phyloP scores from a whole-genome alignment of 257 asterid genomes.

The Nyctanthes arbortristis region DNA sequence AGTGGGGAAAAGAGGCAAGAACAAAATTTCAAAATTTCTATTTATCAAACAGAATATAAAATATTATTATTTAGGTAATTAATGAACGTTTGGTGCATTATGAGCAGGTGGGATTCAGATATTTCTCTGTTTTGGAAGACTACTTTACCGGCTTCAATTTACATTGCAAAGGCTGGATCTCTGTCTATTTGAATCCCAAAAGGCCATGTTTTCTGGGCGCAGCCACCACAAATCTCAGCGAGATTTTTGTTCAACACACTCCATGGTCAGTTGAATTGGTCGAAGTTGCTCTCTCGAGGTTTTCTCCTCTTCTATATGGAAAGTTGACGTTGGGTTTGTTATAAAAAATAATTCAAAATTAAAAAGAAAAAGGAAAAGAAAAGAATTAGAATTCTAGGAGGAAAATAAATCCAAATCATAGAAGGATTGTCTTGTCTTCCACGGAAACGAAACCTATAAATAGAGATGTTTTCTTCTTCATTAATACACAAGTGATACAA shows the following conservation, averaged over 20 bases:
- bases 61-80: background rate
- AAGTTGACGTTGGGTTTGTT: no score
- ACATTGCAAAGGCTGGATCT: conserved; percentile 61
- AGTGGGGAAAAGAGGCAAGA: conserved; percentile 68
- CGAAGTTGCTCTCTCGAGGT: conserved; percentile 37
- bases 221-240: conserved; percentile 45
- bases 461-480: no score
- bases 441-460: no score
- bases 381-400: no score
- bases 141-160: conserved; percentile 41
- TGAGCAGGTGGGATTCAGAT: conserved; percentile 56
- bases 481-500: no score
- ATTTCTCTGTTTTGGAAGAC: conserved; percentile 53
- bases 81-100: conserved; percentile 1
- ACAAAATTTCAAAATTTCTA: background rate
- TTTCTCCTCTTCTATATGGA: conserved; percentile 45
- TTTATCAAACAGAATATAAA: no score
- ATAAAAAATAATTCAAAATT: no score
- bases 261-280: conserved; percentile 53
- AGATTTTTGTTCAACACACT: conserved; percentile 48
- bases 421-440: no score
- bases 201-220: conserved; percentile 52
- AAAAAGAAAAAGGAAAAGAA: no score
- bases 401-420: no score
- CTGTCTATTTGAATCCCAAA: conserved; percentile 40